Base-by-base conservation (phyloP, 2,329 filamentous ascomycete species). In the Fusarium phyllophilum region DNA sequence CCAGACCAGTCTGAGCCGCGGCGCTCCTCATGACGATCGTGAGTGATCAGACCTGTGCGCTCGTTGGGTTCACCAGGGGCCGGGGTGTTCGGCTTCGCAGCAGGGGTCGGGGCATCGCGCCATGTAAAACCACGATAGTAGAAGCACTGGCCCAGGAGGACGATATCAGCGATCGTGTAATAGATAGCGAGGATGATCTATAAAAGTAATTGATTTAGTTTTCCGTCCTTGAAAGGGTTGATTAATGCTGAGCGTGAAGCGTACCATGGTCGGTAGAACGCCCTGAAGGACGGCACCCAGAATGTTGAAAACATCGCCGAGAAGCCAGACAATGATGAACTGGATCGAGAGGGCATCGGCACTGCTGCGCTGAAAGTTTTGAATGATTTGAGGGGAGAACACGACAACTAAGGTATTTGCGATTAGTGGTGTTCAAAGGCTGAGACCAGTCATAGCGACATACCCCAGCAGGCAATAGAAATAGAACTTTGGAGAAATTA, bases 241-340 rank as follows among this genome's bases (percentile, higher is more conserved):
- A 42, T n/a, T 14, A 11, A 33, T 29, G 39, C 24, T 41, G 51
- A 24, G 63, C 24, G 51, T 57, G 46, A 29, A 48, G 61, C 83
- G 70, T 80, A 91, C 89, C 95, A 98, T 98, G 0, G 96, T 99
- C 3, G 96, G 95, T 61, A 98, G 83, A 12, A 99, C 96, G 62
- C 94, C 93, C 82, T 98, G 96, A 17, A 98, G 83, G 22, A 98
- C 90, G 24, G 95, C 94, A n/a, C 96, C 96, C 6, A 97, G 87
- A 72, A 98, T 97, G 81, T 98, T 98, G 87, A 97, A 98, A 75
- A 98, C 91, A 90, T 99, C 96, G 59, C 96, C 96, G 3, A 92
- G 87, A 5, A 98, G 88, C 96, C 96, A 99, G 78, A 97, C 90
- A 68, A 97, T 91, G 79, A 98, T 91, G 85, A 98, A 99, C 63